A percentile compares a stretch with the other conserved stretches of the same genome.
Evolutionary conservation across 208 protist species (phyloP).

Genomic region (Phytomonas sp.): DNA sequence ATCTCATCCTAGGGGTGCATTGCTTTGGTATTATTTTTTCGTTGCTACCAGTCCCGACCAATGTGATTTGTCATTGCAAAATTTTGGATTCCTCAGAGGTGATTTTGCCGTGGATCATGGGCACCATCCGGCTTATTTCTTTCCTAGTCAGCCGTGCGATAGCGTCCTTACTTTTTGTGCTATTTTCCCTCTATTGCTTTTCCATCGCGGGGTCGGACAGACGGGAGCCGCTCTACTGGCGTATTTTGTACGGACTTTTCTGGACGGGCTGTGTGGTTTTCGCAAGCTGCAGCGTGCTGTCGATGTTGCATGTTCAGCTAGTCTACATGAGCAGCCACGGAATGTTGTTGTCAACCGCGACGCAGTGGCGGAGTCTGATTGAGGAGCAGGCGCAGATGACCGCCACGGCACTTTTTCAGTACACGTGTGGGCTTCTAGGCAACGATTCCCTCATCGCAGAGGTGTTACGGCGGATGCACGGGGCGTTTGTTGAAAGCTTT

Average conservation of each 20-base stretch:
- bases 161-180: constrained; percentile 34
- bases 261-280: constrained; percentile 52
- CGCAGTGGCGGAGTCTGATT: constrained; percentile 48
- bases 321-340: constrained; percentile 41
- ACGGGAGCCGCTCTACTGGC: constrained; percentile 30
- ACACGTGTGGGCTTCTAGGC: constrained; percentile 22
- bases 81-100: constrained; percentile 15
- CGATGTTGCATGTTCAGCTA: constrained; percentile 34
- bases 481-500: constrained; percentile 14
- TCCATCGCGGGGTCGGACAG: constrained; percentile 37
- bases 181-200: constrained; percentile 52
- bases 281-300: constrained; percentile 36
- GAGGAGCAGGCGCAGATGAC: constrained; percentile 32
- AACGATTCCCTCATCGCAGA: constrained; percentile 12
- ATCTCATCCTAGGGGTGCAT: constrained; percentile 56
- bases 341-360: constrained; percentile 33
- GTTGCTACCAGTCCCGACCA: constrained; percentile 38
- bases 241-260: constrained; percentile 27
- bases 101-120: constrained; percentile 22
- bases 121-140: constrained; percentile 28
- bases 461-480: constrained; percentile 8
- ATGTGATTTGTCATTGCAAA: constrained; percentile 2
- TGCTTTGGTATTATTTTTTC: constrained; percentile 65
- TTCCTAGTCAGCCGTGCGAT: constrained; percentile 39
- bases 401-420: constrained; percentile 9